Evolutionary conservation across 2,329 filamentous ascomycete species (phyloP).

Genomic region (Apiospora arundinis): DNA sequence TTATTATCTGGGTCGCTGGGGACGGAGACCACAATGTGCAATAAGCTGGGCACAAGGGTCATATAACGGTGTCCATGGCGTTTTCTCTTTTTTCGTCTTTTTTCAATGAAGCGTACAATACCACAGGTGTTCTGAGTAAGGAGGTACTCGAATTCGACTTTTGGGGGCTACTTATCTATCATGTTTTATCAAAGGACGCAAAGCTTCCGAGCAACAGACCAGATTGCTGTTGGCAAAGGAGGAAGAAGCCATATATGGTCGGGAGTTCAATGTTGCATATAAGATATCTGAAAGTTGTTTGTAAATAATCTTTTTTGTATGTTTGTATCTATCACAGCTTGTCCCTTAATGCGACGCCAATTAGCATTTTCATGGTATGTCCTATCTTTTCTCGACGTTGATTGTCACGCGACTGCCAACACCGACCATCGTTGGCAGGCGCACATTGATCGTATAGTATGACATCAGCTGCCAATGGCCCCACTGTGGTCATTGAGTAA

Average conservation of each 20-base stretch:
- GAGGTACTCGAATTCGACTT: neutral
- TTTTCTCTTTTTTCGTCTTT: neutral
- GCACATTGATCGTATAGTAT: neutral
- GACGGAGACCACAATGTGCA: neutral
- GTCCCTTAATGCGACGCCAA: constrained; percentile 12
- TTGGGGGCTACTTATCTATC: neutral
- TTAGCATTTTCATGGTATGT: neutral
- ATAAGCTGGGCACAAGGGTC: neutral
- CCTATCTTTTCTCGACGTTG: too few relatives aligned
- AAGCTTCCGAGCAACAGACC: neutral
- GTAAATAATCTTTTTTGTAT: constrained; percentile 6
- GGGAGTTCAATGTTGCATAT: constrained; percentile 8
- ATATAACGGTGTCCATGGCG: constrained; percentile 9
- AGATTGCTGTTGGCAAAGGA: neutral
- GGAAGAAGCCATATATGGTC: neutral
- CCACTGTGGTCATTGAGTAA: neutral
- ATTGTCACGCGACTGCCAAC: too few relatives aligned
- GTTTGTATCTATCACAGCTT: constrained; percentile 11
- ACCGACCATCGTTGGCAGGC: neutral
- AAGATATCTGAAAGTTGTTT: neutral
- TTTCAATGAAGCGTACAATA: constrained; percentile 10
- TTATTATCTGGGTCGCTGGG: neutral
- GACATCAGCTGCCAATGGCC: neutral
- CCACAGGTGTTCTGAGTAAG: constrained; percentile 16
- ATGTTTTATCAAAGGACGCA: neutral